Evolutionary conservation across 2,329 filamentous ascomycete species (phyloP).

Genomic region (Calonectria leucothoes): DNA sequence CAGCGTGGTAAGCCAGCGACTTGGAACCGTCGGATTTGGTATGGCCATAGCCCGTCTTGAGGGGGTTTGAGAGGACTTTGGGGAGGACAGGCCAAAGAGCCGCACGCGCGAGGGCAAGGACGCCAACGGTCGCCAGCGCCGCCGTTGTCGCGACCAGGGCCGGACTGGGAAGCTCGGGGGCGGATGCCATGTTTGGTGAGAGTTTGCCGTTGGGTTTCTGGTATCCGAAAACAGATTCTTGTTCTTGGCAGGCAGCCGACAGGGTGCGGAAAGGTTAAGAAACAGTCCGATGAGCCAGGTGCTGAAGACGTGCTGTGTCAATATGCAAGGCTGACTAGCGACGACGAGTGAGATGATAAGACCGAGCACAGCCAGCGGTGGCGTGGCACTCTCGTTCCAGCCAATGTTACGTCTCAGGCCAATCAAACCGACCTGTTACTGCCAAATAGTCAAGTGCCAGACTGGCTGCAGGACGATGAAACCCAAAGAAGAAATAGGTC

Average conservation of each 20-base stretch:
- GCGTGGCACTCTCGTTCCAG: neutral
- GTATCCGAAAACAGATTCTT: neutral
- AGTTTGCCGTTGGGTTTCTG: neutral
- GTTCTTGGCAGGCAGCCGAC: neutral
- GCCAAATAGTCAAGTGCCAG: neutral
- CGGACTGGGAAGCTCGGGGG: conserved; percentile 29
- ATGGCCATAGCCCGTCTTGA: conserved; percentile 55
- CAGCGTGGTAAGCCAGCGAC: conserved; percentile 68
- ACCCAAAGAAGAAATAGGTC: conserved; percentile 1
- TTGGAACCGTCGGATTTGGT: conserved; percentile 47
- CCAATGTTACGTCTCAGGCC: neutral
- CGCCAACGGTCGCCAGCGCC: conserved; percentile 53
- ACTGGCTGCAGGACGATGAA: neutral
- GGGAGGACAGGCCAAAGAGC: conserved; percentile 54
- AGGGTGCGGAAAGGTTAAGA: neutral
- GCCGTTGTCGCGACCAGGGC: conserved; percentile 53
- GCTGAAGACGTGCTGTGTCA: neutral
- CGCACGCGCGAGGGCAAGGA: conserved; percentile 49
- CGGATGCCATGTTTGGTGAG: conserved; percentile 3
- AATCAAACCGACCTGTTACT: neutral
- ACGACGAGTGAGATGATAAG: conserved; percentile 4
- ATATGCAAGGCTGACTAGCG: conserved; percentile 7
- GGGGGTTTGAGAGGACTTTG: conserved; percentile 57
- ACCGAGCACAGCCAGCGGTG: neutral
- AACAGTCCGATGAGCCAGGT: neutral